Conservation (phyloP, 345 rosid species). For the Aurinia saxatilis region DNA sequence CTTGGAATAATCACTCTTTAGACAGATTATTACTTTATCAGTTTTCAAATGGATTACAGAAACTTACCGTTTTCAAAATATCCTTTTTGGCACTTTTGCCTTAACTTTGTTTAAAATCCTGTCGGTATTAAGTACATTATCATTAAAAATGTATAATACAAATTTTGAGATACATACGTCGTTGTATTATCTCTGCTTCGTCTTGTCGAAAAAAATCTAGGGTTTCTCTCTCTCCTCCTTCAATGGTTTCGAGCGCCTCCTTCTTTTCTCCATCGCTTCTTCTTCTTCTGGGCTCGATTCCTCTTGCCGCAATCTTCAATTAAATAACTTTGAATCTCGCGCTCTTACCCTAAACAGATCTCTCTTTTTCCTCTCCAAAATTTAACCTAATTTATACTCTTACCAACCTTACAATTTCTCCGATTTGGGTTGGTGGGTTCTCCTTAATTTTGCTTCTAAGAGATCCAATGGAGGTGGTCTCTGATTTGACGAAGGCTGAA, state of each 20-base stretch:
- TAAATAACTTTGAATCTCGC: constrained; percentile 6
- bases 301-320: neutral
- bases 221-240: constrained; percentile 33
- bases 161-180: constrained; percentile 2
- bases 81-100: neutral
- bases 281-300: constrained; percentile 20
- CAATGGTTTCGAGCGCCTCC: constrained; percentile 24
- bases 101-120: neutral
- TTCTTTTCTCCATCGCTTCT: neutral
- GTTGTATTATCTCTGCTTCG: neutral
- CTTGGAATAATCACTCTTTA: no score
- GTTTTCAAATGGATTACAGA: no score
- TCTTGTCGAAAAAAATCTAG: constrained; percentile 35
- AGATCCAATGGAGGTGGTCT: constrained; percentile 33
- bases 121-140: neutral
- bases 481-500: constrained; percentile 17
- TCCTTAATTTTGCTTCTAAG: neutral
- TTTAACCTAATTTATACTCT: neutral
- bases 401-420: neutral
- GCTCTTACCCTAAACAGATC: constrained; percentile 23
- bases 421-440: neutral
- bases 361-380: neutral
- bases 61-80: neutral
- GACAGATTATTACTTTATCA: no score
- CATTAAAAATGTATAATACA: neutral